Percentiles rank a stretch among this genome's conserved stretches.
Evolutionary conservation across 176 grass and related monocot genomes (phyloP).

Genomic region (Typha latifolia): DNA sequence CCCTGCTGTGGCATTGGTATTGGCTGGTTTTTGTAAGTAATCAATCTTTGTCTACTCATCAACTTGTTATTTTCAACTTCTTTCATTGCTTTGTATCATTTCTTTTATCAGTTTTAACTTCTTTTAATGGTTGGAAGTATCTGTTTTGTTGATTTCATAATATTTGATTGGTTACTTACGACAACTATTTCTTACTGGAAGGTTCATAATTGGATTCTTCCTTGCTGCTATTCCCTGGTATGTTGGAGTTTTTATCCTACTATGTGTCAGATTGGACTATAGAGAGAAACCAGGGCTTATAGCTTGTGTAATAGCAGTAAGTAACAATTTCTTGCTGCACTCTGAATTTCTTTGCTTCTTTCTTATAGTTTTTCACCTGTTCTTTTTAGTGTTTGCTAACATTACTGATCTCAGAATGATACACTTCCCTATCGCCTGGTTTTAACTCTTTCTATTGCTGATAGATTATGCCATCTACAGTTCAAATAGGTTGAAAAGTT

Average conservation of each 20-base stretch:
- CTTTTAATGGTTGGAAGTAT: neutral
- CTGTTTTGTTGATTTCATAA: slow-evolving; percentile 6
- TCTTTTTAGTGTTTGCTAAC: neutral
- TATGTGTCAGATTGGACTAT: slow-evolving; percentile 49
- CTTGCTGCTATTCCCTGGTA: slow-evolving; percentile 83
- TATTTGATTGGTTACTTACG: slow-evolving; percentile 9
- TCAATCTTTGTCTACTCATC: neutral
- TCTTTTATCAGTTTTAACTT: slow-evolving; percentile 8
- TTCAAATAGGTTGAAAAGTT: no score
- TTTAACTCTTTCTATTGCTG: no score
- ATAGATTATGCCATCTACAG: no score
- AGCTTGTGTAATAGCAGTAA: slow-evolving; percentile 69
- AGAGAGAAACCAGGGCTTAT: slow-evolving; percentile 79
- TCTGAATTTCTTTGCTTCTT: neutral
- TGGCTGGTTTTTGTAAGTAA: slow-evolving; percentile 88
- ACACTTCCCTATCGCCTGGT: no score
- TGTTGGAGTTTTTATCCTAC: slow-evolving; percentile 64
- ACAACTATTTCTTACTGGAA: slow-evolving; percentile 12
- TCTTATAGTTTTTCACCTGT: neutral
- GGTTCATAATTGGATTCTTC: slow-evolving; percentile 89
- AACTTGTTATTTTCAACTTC: neutral
- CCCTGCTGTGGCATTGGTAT: slow-evolving; percentile 68
- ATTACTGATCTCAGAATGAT: neutral
- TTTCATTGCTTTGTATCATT: neutral
- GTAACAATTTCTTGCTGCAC: slow-evolving; percentile 22